Percentiles rank a stretch among this genome's conserved stretches.
These are phyloP conservation scores for Trebouxia sp. DNA, from an alignment of 139 green algal species.

Conservation along the genomic window DNA sequence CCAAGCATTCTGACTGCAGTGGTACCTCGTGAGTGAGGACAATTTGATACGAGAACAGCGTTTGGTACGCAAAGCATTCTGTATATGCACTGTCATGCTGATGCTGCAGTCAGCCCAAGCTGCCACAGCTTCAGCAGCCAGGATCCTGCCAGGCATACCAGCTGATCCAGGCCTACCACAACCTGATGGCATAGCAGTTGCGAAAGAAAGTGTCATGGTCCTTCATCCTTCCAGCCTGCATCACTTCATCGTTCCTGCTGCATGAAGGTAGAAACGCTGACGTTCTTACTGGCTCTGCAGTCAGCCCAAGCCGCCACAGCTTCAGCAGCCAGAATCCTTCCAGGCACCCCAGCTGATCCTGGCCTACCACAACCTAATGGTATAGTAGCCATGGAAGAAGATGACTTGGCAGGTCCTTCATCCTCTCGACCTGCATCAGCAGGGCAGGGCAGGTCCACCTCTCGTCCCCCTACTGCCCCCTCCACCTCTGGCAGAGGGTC, in stretches of 20 bases:
- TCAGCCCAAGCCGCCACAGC: not conserved
- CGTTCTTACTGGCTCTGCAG: too few species aligned
- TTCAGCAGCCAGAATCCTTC: conserved; percentile 1
- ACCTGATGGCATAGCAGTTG: not conserved
- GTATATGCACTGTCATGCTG: too few species aligned
- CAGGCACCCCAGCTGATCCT: not conserved
- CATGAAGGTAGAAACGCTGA: too few species aligned
- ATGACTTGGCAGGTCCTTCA: conserved; percentile 2
- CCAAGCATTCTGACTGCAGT: too few species aligned
- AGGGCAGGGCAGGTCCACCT: not conserved
- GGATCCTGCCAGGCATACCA: not conserved
- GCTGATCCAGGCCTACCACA: not conserved
- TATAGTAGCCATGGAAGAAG: not conserved
- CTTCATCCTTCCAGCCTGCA: not conserved
- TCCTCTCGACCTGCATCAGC: not conserved
- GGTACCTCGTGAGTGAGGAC: too few species aligned
- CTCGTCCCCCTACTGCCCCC: not conserved
- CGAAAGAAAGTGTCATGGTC: not conserved
- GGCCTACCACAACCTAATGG: not conserved
- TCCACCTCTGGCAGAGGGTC: too few species aligned
- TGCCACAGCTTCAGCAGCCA: not conserved
- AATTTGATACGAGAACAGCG: too few species aligned
- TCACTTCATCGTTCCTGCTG: too few species aligned
- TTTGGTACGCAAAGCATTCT: too few species aligned
- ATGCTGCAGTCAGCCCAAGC: conserved; percentile 4